Evolutionary conservation across 306 rosid genomes (phyloP), one percentile per base, ranked within the genome.

Genomic region (Arachis stenosperma): DNA sequence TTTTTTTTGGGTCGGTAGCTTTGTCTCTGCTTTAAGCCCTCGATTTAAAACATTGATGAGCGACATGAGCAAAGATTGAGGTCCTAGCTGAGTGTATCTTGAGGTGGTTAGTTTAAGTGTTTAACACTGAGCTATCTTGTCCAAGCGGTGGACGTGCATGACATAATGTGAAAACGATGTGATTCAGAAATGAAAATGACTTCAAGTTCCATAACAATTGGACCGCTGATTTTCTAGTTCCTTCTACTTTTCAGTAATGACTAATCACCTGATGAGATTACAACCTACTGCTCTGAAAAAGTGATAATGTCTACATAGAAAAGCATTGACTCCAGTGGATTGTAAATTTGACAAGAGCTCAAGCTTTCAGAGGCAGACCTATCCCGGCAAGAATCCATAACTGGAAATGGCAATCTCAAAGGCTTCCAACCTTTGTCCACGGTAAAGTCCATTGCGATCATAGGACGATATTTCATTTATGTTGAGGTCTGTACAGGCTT

Each of bases 391-490:
- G 83, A 94, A 89, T 27, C 98, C 98, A 65, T 79, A 79, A 50
- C 61, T 79, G 33, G 88, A 79, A 53, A 94, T 68, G 66, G 92
- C 88, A 70, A 77, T 83, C 84, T 91, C 95, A 77, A 89, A 89
- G 50, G 97, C 96, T 37, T 70, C 75, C 79, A 94, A 83, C 69
- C 84, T 86, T 74, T 89, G 84, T 62, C 92, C 92, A 0, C 83
- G 44, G 52, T 88, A 82, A 15, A 85, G 69, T 37, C 98, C 97
- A 27, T 94, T 91, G 81, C 91, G 86, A 67, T 91, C 97, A 41
- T 91, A 94, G 39, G 72, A 76, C 29, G 92, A 91, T 77, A 94
- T 82, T 79, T 94, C 97, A 14, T 81, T 67, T 71, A 91, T 81
- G 27, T 84, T 75, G 13, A 88, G 94, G 73, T 83, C 89, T 74